These are phyloP conservation scores for Neonectria hederae DNA, from an alignment of 2,329 filamentous ascomycete genomes.

Conservation along the genomic window DNA sequence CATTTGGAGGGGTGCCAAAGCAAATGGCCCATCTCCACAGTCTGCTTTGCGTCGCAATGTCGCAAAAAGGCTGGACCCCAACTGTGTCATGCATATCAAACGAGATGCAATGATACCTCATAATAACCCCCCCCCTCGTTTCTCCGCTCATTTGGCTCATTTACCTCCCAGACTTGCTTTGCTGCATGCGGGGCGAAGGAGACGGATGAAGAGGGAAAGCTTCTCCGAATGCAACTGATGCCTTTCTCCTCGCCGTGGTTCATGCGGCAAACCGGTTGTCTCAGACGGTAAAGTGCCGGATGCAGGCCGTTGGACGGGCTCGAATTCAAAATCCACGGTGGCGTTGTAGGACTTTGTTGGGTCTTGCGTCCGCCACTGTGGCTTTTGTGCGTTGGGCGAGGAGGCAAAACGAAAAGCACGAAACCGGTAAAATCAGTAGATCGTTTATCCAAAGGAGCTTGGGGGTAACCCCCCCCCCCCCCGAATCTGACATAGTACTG, in stretches of 20 bases:
- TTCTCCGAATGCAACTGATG: conserved; percentile 15
- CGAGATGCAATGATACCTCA: conserved; percentile 16
- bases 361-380: conserved; percentile 1
- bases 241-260: conserved; percentile 1
- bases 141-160: not conserved
- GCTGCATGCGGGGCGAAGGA: too few species aligned
- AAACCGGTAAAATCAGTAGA: not conserved
- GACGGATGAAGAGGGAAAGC: conserved; percentile 5
- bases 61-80: conserved; percentile 10
- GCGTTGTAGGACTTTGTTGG: not conserved
- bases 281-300: not conserved
- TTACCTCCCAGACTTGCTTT: too few species aligned
- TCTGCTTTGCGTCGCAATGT: not conserved
- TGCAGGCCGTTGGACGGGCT: not conserved
- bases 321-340: not conserved
- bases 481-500: too few species aligned
- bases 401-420: not conserved
- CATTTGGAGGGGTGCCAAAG: not conserved
- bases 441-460: not conserved
- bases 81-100: conserved; percentile 16
- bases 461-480: not conserved
- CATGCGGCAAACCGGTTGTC: conserved; percentile 1
- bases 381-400: not conserved
- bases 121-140: not conserved
- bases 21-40: not conserved